Base-by-base conservation (phyloP, 1,284 basidiomycete species). In the Fomitopsis betulina region DNA sequence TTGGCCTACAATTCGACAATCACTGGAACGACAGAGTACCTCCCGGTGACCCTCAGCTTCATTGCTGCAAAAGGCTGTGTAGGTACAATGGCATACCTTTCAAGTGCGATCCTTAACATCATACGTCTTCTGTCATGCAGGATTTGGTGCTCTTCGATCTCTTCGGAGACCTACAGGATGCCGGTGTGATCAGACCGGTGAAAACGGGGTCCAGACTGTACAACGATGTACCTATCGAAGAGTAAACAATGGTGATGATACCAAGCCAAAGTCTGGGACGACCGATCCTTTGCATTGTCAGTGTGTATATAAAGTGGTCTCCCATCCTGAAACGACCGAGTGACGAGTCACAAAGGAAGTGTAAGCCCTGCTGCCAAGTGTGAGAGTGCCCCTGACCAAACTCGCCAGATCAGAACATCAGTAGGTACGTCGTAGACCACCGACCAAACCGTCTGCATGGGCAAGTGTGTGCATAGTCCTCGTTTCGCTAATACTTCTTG, bases 111-210 rank as follows among this genome's bases (percentile, higher is more conserved):
- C 25, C 27, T 8, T 32, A 17, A 15, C 15, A 7, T 51, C n/a
- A 51, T n/a, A 12, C 30, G 40, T 7, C 12, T 47, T 17, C n/a
- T 30, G 5, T 32, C 7, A 23, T 15, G 30, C 49, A 72, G 70
- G 70, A 78, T 47, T 71, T 76, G 47, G 69, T 77, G 62, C 63
- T 79, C 17, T 72, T 76, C 61, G 72, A 75, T 60, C 65, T 77
- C 1, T 70, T 75, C 42, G 71, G 67, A 23, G 70, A 66, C 3
- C 58, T 78, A 54, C 68, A 72, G 54, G 70, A 73, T 32, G 69
- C 67, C 1, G 72, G 72, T 1, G 69, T 75, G 8, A 53, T 75
- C 30, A 61, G 55, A 27, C 57, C 67, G 2, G 71, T 73, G 0
- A 58, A 53, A 21, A 70, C 73, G 3, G 73, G 73, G 0, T 60